phyloP scores from a whole-genome alignment of 352 stramenopile genomes.

The Chrysophaeum taylorii region DNA sequence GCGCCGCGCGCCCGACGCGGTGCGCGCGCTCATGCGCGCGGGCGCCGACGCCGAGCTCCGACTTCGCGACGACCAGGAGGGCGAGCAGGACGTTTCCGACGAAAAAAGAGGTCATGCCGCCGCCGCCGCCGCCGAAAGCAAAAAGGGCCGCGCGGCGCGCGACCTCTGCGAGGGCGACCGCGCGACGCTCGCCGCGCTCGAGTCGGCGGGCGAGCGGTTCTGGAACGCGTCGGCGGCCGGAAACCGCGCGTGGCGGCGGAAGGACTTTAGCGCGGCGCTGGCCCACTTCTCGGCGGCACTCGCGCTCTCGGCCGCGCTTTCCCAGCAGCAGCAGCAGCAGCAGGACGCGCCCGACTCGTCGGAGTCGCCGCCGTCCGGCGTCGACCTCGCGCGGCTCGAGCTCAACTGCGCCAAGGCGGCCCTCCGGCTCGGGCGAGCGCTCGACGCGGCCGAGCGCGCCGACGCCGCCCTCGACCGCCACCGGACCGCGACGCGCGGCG shows the following conservation, averaged over 20 bases:
- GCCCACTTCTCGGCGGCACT: not conserved
- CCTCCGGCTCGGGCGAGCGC: not conserved
- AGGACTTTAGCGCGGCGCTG: not conserved
- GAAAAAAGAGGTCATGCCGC: no score
- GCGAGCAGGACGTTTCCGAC: no score
- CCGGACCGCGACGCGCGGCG: not conserved
- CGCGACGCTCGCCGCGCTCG: not conserved
- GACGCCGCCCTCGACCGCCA: not conserved
- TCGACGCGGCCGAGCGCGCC: not conserved
- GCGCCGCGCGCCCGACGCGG: not conserved
- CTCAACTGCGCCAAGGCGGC: conserved; percentile 15
- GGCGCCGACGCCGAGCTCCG: conserved; percentile 1
- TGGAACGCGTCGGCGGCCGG: conserved; percentile 12
- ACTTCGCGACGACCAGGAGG: no score
- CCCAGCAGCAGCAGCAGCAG: not conserved
- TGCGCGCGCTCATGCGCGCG: not conserved
- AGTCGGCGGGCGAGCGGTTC: not conserved
- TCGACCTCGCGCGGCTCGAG: conserved; percentile 10
- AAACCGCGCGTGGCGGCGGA: conserved; percentile 4
- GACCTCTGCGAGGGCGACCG: not conserved
- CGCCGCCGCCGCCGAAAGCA: no score
- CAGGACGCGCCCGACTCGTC: not conserved
- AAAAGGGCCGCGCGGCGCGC: no score
- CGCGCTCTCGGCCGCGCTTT: no score
- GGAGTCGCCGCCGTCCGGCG: not conserved